Evolutionary conservation across 1,139 yeast genomes (phyloP).

Genomic region (Debaryomyces psychrophilus): DNA sequence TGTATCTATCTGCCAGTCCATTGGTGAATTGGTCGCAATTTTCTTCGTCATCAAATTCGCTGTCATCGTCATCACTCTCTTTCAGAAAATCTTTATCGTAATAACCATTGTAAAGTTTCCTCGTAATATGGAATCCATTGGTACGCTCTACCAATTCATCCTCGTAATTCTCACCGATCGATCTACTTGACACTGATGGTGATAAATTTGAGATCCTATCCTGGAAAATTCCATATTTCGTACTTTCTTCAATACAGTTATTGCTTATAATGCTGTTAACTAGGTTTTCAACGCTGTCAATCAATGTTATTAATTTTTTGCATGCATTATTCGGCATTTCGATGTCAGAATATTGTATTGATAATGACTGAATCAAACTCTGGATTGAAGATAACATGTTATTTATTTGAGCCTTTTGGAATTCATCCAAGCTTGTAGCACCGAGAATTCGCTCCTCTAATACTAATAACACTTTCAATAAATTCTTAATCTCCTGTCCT

Average conservation of each 20-base stretch:
- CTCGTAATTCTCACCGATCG: constrained; percentile 10
- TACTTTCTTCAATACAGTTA: neutral
- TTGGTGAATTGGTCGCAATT: neutral
- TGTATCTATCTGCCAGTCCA: neutral
- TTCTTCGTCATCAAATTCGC: constrained; percentile 27
- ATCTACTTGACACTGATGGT: constrained; percentile 19
- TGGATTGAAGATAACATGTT: constrained; percentile 10
- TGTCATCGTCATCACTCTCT: constrained; percentile 16
- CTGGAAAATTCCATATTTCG: constrained; percentile 20
- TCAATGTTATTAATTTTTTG: constrained; percentile 9
- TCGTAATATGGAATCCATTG: neutral
- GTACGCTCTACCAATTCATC: constrained; percentile 1
- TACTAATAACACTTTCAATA: constrained; percentile 5
- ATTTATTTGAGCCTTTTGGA: constrained; percentile 10
- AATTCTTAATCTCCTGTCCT: neutral
- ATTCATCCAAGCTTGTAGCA: neutral
- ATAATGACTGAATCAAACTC: constrained; percentile 9
- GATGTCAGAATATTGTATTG: constrained; percentile 11
- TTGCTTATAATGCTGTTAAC: constrained; percentile 1
- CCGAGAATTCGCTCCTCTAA: constrained; percentile 5
- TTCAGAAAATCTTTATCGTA: neutral
- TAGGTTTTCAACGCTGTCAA: constrained; percentile 10
- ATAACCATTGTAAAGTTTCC: no score
- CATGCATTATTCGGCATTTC: constrained; percentile 9
- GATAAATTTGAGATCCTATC: constrained; percentile 19